phyloP scores from a whole-genome alignment of 306 rosid species.

The Mimosa bimucronata region DNA sequence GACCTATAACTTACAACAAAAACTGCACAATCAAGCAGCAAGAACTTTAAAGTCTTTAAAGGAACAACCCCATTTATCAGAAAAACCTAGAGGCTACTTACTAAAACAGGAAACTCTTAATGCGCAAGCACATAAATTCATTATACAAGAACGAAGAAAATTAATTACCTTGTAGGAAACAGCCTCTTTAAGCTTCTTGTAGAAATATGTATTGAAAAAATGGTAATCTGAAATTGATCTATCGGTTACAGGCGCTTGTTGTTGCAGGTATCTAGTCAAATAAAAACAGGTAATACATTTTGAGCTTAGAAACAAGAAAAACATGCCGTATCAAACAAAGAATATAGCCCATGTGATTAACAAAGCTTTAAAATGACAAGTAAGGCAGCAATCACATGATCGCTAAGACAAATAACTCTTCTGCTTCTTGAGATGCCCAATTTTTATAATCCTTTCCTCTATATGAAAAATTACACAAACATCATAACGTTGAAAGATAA shows the following conservation, averaged over 20 bases:
- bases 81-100: not conserved
- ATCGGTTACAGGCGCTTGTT: slow-evolving; percentile 61
- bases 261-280: slow-evolving; percentile 75
- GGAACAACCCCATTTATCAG: slow-evolving; percentile 18
- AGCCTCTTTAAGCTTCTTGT: slow-evolving; percentile 89
- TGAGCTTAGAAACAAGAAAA: slow-evolving; percentile 22
- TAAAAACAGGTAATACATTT: slow-evolving; percentile 25
- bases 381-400: slow-evolving; percentile 4
- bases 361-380: slow-evolving; percentile 17
- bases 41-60: slow-evolving; percentile 12
- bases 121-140: slow-evolving; percentile 25
- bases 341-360: slow-evolving; percentile 18
- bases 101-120: slow-evolving; percentile 9
- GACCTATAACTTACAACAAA: not conserved
- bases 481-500: not conserved
- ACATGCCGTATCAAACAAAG: slow-evolving; percentile 28
- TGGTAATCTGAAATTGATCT: slow-evolving; percentile 63
- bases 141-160: slow-evolving; percentile 31
- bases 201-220: slow-evolving; percentile 92
- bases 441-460: not conserved
- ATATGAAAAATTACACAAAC: not conserved
- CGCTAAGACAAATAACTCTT: not conserved
- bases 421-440: not conserved
- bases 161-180: slow-evolving; percentile 73
- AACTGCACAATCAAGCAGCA: not conserved